These are phyloP conservation scores for Kalanchoe fedtschenkoi DNA, from an alignment of 164 flowering plant species.

Conservation along the genomic window DNA sequence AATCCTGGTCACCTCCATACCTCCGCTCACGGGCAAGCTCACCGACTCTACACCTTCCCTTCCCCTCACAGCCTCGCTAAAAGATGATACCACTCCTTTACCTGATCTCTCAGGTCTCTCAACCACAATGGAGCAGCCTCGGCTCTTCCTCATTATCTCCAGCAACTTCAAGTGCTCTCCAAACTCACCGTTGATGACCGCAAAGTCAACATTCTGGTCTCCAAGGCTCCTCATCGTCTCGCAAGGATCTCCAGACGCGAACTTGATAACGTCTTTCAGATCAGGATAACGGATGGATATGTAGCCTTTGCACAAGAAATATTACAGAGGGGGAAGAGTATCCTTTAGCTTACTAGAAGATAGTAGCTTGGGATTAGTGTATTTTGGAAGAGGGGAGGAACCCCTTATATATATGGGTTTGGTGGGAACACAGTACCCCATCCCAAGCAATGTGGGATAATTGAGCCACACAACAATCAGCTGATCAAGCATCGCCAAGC, in stretches of 20 bases:
- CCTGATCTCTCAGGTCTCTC: not conserved
- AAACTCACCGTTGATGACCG: not conserved
- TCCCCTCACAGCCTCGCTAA: not conserved
- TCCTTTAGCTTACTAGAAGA: no score
- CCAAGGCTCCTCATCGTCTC: conserved; percentile 10
- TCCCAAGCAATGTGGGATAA: no score
- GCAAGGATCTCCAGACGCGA: conserved; percentile 44
- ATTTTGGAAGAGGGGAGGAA: no score
- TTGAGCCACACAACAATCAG: no score
- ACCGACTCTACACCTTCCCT: conserved; percentile 1
- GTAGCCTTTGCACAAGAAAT: conserved; percentile 21
- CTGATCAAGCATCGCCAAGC: no score
- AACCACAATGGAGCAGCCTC: not conserved
- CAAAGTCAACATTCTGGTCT: not conserved
- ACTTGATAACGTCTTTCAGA: conserved; percentile 39
- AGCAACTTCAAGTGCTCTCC: not conserved
- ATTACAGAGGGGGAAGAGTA: no score
- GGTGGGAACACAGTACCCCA: no score
- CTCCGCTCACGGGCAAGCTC: conserved; percentile 5
- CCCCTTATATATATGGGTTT: no score
- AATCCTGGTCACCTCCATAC: not conserved
- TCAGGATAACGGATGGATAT: conserved; percentile 29
- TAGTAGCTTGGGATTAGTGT: no score
- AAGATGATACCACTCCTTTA: not conserved
- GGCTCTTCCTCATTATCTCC: conserved; percentile 5